Evolutionary conservation across 108 stramenopile species (phyloP).

Genomic region (Pseudonitzschia delicatissima): DNA sequence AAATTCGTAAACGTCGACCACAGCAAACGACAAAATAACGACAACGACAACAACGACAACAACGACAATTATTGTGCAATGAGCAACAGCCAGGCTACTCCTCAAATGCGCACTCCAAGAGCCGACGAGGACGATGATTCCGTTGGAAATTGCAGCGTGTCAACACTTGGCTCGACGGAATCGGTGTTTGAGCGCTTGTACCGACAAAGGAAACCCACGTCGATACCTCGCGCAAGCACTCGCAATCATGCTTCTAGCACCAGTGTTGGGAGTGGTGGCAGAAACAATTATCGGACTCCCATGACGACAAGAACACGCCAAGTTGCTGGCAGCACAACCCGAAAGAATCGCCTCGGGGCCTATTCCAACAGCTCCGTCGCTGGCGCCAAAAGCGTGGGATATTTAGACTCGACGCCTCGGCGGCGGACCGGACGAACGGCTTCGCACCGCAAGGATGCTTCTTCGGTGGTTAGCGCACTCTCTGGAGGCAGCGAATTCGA

Average conservation of each 20-base stretch:
- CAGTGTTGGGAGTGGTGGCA: background rate
- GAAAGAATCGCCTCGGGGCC: constrained; percentile 9
- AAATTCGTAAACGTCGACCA: background rate
- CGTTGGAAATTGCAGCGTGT: constrained; percentile 20
- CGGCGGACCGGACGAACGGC: background rate
- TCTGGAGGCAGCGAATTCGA: constrained; percentile 1
- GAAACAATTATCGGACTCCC: background rate
- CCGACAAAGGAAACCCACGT: background rate
- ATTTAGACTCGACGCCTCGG: constrained; percentile 1
- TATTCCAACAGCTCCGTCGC: background rate
- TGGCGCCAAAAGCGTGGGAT: background rate
- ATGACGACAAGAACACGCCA: background rate
- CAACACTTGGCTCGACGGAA: constrained; percentile 24
- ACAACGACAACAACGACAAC: constrained; percentile 5
- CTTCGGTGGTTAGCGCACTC: constrained; percentile 6
- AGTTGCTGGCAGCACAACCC: background rate
- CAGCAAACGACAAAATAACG: background rate
- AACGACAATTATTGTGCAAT: no score
- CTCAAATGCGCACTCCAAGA: no score
- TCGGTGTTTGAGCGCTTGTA: constrained; percentile 36
- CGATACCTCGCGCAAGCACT: background rate
- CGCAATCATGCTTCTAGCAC: background rate
- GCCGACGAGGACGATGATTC: background rate
- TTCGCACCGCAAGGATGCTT: background rate
- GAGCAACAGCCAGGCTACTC: no score